Evolutionary conservation across 2,329 filamentous ascomycete species (phyloP).

Genomic region (Botrytis paeoniae): DNA sequence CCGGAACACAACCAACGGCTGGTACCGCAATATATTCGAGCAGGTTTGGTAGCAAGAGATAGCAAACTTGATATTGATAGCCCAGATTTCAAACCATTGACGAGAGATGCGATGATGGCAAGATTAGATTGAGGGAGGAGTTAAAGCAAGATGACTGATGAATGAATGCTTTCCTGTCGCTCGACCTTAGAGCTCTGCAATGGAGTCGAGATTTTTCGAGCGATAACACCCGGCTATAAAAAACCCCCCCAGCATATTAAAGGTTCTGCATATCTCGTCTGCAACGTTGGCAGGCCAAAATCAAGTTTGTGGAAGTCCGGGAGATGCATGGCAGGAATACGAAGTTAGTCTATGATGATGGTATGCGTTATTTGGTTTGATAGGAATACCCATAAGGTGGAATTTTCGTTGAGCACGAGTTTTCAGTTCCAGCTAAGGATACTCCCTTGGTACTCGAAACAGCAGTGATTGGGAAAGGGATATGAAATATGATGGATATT

Average conservation of each 20-base stretch:
- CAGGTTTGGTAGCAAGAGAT: slow-evolving; percentile 70
- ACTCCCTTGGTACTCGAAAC: slow-evolving; percentile 29
- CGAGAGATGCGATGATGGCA: slow-evolving; percentile 96
- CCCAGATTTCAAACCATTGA: slow-evolving; percentile 86
- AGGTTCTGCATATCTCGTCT: slow-evolving; percentile 33
- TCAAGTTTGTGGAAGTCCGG: slow-evolving; percentile 35
- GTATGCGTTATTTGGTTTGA: slow-evolving; percentile 37
- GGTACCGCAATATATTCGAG: slow-evolving; percentile 77
- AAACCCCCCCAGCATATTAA: slow-evolving; percentile 34
- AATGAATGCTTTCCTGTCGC: slow-evolving; percentile 39
- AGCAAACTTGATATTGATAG: slow-evolving; percentile 63
- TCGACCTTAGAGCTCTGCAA: slow-evolving; percentile 31
- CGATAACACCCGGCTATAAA: slow-evolving; percentile 31
- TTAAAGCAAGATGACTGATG: slow-evolving; percentile 33
- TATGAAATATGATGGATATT: slow-evolving; percentile 27
- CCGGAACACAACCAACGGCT: slow-evolving; percentile 83
- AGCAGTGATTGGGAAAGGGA: slow-evolving; percentile 27
- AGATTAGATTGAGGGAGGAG: slow-evolving; percentile 75
- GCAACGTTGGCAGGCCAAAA: slow-evolving; percentile 31
- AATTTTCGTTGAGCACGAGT: slow-evolving; percentile 32
- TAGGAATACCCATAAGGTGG: slow-evolving; percentile 36
- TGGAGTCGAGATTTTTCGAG: slow-evolving; percentile 33
- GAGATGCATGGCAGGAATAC: slow-evolving; percentile 32
- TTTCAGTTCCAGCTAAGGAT: slow-evolving; percentile 30
- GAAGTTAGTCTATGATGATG: slow-evolving; percentile 34